Conservation (phyloP, 306 rosid genomes). For the Dryas drummondii region DNA sequence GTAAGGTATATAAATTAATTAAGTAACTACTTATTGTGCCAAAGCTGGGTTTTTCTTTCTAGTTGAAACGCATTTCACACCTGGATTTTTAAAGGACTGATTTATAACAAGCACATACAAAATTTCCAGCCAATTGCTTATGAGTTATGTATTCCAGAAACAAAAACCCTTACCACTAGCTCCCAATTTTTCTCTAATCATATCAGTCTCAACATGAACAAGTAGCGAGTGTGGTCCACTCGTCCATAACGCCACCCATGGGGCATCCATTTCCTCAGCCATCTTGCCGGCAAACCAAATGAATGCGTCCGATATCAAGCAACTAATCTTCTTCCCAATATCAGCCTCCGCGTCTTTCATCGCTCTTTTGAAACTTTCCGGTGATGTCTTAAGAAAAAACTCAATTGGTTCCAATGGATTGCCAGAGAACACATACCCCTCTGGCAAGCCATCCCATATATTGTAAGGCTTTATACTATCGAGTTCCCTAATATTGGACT, state of each 20-base stretch:
- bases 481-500: background rate
- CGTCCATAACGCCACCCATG: conserved; percentile 79
- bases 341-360: conserved; percentile 26
- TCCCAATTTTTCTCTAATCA: conserved; percentile 25
- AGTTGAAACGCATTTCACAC: no score
- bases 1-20: no score
- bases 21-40: no score
- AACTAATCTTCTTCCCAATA: conserved; percentile 34
- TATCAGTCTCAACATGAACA: conserved; percentile 30
- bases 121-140: no score
- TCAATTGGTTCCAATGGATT: conserved; percentile 10
- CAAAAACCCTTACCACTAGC: conserved; percentile 8
- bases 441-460: conserved; percentile 56
- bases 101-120: no score
- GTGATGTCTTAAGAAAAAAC: conserved; percentile 36
- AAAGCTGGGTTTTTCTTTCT: no score
- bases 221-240: conserved; percentile 59
- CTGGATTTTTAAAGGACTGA: no score
- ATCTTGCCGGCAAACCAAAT: conserved; percentile 54
- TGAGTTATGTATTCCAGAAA: no score
- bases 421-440: conserved; percentile 18
- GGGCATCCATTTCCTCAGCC: conserved; percentile 43
- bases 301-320: conserved; percentile 58
- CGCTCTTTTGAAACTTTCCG: conserved; percentile 22
- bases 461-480: conserved; percentile 34